These are phyloP conservation scores for Patellifolia procumbens DNA, from an alignment of 179 eudicot genomes.

Conservation along the genomic window DNA sequence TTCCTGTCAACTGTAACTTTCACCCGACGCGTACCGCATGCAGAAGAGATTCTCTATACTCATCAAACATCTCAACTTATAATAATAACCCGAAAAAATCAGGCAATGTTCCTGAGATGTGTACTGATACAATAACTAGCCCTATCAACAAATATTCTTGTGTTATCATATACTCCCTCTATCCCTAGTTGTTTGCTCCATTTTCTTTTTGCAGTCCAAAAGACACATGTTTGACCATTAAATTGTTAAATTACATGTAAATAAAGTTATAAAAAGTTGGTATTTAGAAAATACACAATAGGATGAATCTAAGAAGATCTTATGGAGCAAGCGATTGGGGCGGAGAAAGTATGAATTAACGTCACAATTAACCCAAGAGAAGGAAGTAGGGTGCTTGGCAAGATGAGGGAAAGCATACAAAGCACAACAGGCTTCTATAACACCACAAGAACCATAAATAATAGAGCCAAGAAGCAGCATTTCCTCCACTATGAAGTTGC, in stretches of 20 bases:
- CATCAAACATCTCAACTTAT: background rate
- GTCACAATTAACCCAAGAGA: background rate
- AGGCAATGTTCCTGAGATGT: background rate
- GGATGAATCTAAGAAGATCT: no score
- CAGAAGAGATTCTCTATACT: background rate
- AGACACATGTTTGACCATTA: no score
- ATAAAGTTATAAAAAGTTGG: no score
- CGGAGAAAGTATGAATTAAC: no score
- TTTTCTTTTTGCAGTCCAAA: no score
- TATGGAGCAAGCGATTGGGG: no score
- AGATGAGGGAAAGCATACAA: background rate
- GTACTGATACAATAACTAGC: background rate
- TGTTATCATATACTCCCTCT: background rate
- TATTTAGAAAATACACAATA: no score
- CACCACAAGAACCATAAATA: background rate
- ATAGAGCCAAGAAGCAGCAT: background rate
- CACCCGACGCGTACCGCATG: background rate
- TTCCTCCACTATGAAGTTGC: background rate
- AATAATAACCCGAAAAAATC: background rate
- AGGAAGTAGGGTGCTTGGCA: background rate
- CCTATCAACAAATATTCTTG: background rate
- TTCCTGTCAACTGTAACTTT: background rate
- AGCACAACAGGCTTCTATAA: background rate
- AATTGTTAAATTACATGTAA: no score
- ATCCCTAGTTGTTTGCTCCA: no score